phyloP scores from a whole-genome alignment of 345 rosid species.

The Eucalyptus microcorys region DNA sequence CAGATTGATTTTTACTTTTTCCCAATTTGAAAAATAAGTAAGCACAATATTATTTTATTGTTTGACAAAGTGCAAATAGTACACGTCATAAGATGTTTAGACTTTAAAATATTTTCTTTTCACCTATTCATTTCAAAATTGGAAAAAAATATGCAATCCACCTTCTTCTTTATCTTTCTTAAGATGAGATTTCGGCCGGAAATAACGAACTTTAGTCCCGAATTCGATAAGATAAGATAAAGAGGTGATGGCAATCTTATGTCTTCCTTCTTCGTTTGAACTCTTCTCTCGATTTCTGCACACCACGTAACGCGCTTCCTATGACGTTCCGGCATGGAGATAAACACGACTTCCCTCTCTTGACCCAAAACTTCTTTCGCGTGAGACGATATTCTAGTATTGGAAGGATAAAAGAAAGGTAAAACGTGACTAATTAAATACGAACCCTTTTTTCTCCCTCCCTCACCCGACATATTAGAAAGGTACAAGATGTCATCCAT shows the following conservation, averaged over 20 bases:
- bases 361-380: neutral
- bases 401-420: neutral
- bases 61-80: neutral
- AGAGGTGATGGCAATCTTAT: neutral
- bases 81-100: neutral
- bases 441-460: neutral
- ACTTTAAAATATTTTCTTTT: neutral
- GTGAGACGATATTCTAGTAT: fast-evolving
- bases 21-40: neutral
- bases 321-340: neutral
- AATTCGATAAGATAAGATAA: neutral
- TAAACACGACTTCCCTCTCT: neutral
- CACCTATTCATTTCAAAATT: neutral
- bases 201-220: too few relatives aligned
- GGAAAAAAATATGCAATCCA: too few relatives aligned
- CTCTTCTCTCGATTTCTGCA: neutral
- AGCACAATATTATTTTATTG: neutral
- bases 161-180: fast-evolving
- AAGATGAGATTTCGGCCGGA: neutral
- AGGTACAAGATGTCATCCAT: neutral
- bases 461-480: neutral
- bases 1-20: neutral
- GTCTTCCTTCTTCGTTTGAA: neutral
- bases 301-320: fast-evolving
- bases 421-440: neutral